These are phyloP conservation scores for Neurospora africana DNA, from an alignment of 495 filamentous ascomycete species.

Conservation along the genomic window DNA sequence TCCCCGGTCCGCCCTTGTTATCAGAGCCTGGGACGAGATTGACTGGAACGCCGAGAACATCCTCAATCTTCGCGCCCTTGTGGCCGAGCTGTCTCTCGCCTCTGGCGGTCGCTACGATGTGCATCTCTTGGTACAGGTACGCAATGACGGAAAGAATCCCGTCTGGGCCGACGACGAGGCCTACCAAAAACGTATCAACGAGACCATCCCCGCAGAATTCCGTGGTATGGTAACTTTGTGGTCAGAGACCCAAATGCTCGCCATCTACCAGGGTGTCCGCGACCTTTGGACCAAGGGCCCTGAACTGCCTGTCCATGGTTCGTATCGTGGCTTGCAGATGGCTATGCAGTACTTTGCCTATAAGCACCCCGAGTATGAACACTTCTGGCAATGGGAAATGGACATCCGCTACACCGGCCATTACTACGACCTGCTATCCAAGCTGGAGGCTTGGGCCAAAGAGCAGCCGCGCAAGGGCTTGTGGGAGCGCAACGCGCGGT, in stretches of 20 bases:
- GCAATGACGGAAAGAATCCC: slow-evolving; percentile 50
- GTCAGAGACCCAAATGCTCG: slow-evolving; percentile 83
- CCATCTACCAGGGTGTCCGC: slow-evolving; percentile 72
- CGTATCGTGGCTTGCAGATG: slow-evolving; percentile 86
- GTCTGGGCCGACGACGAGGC: slow-evolving; percentile 53
- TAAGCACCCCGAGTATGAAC: slow-evolving; percentile 86
- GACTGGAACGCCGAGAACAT: slow-evolving; percentile 59
- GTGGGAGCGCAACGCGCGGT: slow-evolving; percentile 88
- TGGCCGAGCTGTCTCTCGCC: slow-evolving; percentile 63
- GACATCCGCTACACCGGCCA: slow-evolving; percentile 94
- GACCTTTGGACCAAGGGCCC: slow-evolving; percentile 59
- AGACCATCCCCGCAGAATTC: slow-evolving; percentile 76
- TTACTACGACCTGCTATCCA: slow-evolving; percentile 80
- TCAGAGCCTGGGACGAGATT: slow-evolving; percentile 66
- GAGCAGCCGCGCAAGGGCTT: slow-evolving; percentile 80
- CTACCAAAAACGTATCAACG: slow-evolving; percentile 49
- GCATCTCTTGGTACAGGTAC: slow-evolving; percentile 67
- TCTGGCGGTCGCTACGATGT: slow-evolving; percentile 76
- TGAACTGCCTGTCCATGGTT: slow-evolving; percentile 70
- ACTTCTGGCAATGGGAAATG: slow-evolving; percentile 99
- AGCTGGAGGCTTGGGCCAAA: slow-evolving; percentile 62
- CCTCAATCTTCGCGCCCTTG: slow-evolving; percentile 59
- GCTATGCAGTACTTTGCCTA: slow-evolving; percentile 88
- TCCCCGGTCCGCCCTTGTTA: slow-evolving; percentile 59
- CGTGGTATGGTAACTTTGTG: slow-evolving; percentile 79